Conservation (phyloP, 2,329 filamentous ascomycete species). For the Fusarium temperatum region DNA sequence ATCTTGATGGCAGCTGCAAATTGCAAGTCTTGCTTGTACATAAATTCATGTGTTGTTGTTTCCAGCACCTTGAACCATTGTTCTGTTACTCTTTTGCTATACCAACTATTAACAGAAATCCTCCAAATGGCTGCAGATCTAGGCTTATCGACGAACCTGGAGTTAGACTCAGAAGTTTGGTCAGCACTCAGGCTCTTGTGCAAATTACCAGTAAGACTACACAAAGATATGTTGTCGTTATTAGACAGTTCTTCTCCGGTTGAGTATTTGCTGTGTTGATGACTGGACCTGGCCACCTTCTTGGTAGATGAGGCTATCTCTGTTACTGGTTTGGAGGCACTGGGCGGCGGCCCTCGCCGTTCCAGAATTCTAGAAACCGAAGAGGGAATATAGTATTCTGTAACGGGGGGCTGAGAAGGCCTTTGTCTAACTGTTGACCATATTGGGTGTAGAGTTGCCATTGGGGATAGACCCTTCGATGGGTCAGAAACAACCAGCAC, state of each 20-base stretch:
- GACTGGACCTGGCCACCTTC: too few species aligned
- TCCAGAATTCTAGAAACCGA: accelerated
- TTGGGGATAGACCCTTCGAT: accelerated
- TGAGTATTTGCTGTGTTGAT: too few species aligned
- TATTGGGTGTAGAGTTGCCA: accelerated
- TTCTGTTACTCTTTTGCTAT: neutral
- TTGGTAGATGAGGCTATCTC: too few species aligned
- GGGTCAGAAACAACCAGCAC: accelerated
- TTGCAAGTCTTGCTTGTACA: neutral
- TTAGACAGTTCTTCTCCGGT: too few species aligned
- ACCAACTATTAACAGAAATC: neutral
- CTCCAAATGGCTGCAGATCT: accelerated
- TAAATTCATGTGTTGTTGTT: neutral
- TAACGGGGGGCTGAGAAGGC: accelerated
- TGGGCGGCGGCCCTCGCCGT: neutral
- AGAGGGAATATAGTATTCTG: accelerated
- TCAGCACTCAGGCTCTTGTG: neutral
- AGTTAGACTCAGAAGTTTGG: neutral
- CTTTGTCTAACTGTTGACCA: neutral
- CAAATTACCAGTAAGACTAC: accelerated
- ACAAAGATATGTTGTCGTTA: neutral
- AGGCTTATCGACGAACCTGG: neutral
- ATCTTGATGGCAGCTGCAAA: neutral
- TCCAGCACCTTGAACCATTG: neutral
- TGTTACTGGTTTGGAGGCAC: too few species aligned